Percentiles rank a stretch among this genome's conserved stretches.
These are phyloP conservation scores for Bocquillonia castaneifolia DNA, from an alignment of 441 rosid genomes.

Conservation along the genomic window DNA sequence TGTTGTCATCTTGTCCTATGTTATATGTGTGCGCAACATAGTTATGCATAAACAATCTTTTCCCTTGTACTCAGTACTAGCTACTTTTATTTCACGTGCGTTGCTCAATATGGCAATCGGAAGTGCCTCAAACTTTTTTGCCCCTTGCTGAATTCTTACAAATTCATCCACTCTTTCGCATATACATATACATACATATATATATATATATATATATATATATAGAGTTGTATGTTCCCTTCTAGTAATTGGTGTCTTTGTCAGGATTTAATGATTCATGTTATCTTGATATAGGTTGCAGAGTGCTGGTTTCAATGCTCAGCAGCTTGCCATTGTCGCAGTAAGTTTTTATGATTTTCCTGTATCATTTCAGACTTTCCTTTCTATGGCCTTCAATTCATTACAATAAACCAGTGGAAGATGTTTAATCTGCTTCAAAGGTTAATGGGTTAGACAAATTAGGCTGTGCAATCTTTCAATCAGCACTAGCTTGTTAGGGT, in stretches of 20 bases:
- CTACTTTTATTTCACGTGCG: not conserved
- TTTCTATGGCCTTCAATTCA: constrained; percentile 16
- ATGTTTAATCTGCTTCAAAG: not conserved
- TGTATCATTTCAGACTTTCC: not conserved
- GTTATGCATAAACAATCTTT: not conserved
- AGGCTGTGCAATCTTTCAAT: not conserved
- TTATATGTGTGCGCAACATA: not conserved
- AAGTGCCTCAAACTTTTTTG: not conserved
- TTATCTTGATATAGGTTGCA: constrained; percentile 49
- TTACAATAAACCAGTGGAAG: not conserved
- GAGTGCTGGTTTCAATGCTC: constrained; percentile 58
- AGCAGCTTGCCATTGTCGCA: constrained; percentile 77
- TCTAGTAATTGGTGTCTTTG: not conserved
- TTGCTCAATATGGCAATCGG: not conserved
- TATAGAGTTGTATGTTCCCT: not conserved
- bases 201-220: not conserved
- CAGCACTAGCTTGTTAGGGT: not conserved
- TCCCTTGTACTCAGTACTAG: not conserved
- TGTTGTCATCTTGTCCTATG: no score
- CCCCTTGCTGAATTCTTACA: not conserved
- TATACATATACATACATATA: not conserved
- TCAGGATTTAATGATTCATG: constrained; percentile 5
- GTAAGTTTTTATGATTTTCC: constrained; percentile 41
- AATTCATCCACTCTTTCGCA: not conserved
- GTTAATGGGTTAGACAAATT: not conserved